Conservation (phyloP, 1,284 basidiomycete genomes). For the Ceraceosorus guamensis region DNA sequence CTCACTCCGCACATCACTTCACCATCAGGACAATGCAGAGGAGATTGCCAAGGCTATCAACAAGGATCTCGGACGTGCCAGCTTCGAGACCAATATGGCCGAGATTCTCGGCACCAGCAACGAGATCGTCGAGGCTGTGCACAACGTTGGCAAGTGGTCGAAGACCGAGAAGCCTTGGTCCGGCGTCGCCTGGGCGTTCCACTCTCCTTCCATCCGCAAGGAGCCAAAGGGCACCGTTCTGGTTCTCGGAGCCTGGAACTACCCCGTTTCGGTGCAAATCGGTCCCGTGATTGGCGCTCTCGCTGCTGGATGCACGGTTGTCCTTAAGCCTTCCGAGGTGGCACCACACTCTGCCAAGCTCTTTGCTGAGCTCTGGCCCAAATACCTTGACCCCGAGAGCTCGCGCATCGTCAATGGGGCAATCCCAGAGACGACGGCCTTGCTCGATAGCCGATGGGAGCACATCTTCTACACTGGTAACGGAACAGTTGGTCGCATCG, state of each 20-base stretch:
- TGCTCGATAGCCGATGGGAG: conserved; percentile 76
- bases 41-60: conserved; percentile 54
- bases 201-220: conserved; percentile 43
- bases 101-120: conserved; percentile 46
- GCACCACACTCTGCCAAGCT: conserved; percentile 62
- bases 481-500: conserved; percentile 65
- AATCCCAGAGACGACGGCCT: conserved; percentile 65
- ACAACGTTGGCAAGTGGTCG: conserved; percentile 56
- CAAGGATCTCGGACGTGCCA: conserved; percentile 56
- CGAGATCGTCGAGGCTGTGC: conserved; percentile 62
- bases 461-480: conserved; percentile 60
- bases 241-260: conserved; percentile 52
- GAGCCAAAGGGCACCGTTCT: conserved; percentile 51
- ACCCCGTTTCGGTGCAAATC: conserved; percentile 43
- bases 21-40: conserved; percentile 54
- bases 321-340: conserved; percentile 67
- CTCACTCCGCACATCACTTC: neutral
- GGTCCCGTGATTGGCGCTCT: conserved; percentile 50
- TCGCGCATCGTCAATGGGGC: conserved; percentile 69
- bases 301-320: conserved; percentile 49
- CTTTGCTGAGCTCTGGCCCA: conserved; percentile 65
- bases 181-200: conserved; percentile 40
- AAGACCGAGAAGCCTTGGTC: conserved; percentile 41
- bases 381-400: conserved; percentile 71
- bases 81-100: conserved; percentile 45